These are phyloP conservation scores for Corymbia calophylla DNA, from an alignment of 441 rosid genomes.

Conservation along the genomic window DNA sequence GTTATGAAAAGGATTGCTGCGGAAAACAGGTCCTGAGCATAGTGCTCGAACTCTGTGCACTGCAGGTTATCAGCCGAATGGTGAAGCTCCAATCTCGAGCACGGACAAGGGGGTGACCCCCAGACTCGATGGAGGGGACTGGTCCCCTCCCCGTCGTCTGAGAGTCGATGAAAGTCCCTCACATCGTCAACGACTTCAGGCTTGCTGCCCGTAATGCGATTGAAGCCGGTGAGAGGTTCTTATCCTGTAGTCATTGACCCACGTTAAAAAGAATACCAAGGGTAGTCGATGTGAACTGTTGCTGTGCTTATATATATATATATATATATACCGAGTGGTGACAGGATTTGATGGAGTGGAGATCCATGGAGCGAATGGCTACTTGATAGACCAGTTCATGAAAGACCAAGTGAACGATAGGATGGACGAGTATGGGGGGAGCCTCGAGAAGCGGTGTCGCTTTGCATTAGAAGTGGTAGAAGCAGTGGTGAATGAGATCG, in stretches of 20 bases:
- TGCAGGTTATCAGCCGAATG: slow-evolving; percentile 8
- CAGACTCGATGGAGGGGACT: slow-evolving; percentile 4
- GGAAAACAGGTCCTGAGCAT: neutral
- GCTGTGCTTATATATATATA: neutral
- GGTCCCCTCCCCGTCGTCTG: slow-evolving; percentile 18
- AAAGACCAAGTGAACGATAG: slow-evolving; percentile 24
- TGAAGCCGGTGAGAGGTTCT: slow-evolving; percentile 14
- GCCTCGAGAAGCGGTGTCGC: slow-evolving; percentile 22
- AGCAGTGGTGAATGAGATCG: slow-evolving; percentile 13
- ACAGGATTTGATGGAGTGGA: slow-evolving; percentile 31
- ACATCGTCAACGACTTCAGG: slow-evolving; percentile 19
- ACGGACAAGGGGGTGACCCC: slow-evolving; percentile 9
- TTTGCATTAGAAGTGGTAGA: slow-evolving; percentile 20
- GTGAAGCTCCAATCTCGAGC: neutral
- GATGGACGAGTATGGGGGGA: slow-evolving; percentile 19
- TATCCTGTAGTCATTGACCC: neutral
- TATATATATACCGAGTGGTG: neutral
- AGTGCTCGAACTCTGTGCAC: neutral
- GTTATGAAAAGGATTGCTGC: neutral
- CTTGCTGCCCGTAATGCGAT: slow-evolving; percentile 26
- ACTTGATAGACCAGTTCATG: slow-evolving; percentile 29
- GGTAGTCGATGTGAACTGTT: neutral
- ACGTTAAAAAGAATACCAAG: neutral
- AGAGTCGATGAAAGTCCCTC: slow-evolving; percentile 19
- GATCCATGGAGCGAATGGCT: slow-evolving; percentile 30